A percentile compares a stretch with the other conserved stretches of the same genome.
These are phyloP conservation scores for Diatrype stigma DNA, from an alignment of 2,329 filamentous ascomycete genomes.

Conservation along the genomic window DNA sequence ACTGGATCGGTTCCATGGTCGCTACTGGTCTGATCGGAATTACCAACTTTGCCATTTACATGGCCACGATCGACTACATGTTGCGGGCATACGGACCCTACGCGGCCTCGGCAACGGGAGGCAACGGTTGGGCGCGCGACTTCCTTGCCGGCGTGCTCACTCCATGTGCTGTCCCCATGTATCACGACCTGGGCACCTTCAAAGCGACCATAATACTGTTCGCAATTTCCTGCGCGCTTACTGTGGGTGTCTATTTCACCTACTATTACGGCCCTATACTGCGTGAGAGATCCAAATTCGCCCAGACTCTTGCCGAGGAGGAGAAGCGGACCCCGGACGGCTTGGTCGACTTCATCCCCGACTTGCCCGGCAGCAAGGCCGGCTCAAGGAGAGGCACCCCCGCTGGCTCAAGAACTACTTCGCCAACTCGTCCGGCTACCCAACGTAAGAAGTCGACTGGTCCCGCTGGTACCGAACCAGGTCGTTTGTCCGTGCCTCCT, in stretches of 20 bases:
- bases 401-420: background rate
- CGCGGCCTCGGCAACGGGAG: constrained; percentile 69
- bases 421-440: background rate
- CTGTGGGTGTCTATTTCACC: constrained; percentile 60
- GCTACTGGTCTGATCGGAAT: constrained; percentile 65
- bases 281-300: constrained; percentile 59
- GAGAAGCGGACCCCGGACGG: background rate
- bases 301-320: constrained; percentile 53
- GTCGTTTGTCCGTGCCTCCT: too few relatives aligned
- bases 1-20: constrained; percentile 66
- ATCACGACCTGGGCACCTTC: constrained; percentile 48
- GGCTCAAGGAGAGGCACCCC: background rate
- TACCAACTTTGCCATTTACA: constrained; percentile 71
- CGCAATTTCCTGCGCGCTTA: constrained; percentile 57
- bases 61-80: constrained; percentile 77
- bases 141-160: constrained; percentile 70
- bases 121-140: constrained; percentile 71
- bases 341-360: background rate
- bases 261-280: constrained; percentile 61
- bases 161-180: constrained; percentile 63
- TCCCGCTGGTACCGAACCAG: too few relatives aligned
- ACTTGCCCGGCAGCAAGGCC: background rate
- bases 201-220: constrained; percentile 60
- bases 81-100: constrained; percentile 70
- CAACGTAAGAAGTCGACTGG: too few relatives aligned